These are phyloP conservation scores for Trichophyton equinum DNA, from an alignment of 2,329 filamentous ascomycete species.

Conservation along the genomic window DNA sequence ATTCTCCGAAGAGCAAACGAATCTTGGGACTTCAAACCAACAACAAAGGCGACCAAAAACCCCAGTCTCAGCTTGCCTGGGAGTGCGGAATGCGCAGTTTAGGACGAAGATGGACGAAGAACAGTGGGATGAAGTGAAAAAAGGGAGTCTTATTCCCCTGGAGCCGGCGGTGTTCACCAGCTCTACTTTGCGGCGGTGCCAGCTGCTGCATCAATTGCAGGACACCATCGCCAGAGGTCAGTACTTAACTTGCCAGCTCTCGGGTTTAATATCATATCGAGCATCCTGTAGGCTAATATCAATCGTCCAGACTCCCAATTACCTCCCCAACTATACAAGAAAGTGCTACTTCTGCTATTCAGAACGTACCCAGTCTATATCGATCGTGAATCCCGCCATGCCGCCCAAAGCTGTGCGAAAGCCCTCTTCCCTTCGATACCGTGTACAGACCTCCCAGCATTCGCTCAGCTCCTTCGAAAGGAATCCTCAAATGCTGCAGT, in stretches of 20 bases:
- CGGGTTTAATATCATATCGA: not conserved
- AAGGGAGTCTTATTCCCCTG: conserved; percentile 30
- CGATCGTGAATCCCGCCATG: conserved; percentile 71
- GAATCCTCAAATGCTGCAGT: conserved; percentile 69
- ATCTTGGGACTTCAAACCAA: not conserved
- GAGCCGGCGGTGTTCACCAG: conserved; percentile 30
- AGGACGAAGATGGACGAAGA: conserved; percentile 31
- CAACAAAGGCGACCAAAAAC: not conserved
- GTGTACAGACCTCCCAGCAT: conserved; percentile 34
- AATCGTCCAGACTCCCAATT: conserved; percentile 22
- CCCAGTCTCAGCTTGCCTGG: not conserved
- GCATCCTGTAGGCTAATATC: not conserved
- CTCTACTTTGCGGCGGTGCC: conserved; percentile 31
- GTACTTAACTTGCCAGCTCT: not conserved
- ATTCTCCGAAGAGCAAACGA: not conserved
- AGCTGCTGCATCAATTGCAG: conserved; percentile 33
- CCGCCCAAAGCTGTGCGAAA: conserved; percentile 67
- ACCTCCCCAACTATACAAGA: conserved; percentile 21
- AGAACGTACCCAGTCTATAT: conserved; percentile 76
- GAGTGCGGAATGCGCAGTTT: not conserved
- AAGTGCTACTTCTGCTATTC: conserved; percentile 63
- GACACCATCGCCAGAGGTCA: conserved; percentile 30
- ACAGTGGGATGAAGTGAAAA: conserved; percentile 34
- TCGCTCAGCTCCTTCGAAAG: conserved; percentile 54
- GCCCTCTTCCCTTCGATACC: conserved; percentile 53